Conservation (phyloP, 352 stramenopile genomes). For the Elongisporangium undulatum region DNA sequence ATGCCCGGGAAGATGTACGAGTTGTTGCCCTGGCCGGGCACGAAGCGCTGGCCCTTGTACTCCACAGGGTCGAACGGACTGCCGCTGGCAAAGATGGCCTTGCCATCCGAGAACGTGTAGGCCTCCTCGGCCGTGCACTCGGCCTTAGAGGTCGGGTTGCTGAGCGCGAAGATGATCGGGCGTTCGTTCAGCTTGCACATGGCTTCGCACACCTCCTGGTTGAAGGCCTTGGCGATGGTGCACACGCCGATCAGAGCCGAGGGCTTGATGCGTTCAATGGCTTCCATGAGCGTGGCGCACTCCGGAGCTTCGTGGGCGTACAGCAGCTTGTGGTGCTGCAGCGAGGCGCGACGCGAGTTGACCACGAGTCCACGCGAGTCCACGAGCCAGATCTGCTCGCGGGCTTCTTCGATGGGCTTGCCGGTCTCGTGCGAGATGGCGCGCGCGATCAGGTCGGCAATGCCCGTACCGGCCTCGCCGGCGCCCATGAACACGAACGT, state of each 20-base stretch:
- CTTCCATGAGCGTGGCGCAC: slow-evolving; percentile 60
- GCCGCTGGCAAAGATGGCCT: slow-evolving; percentile 95
- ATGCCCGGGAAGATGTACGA: slow-evolving; percentile 98
- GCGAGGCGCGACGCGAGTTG: slow-evolving; percentile 57
- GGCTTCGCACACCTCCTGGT: slow-evolving; percentile 76
- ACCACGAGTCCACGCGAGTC: slow-evolving; percentile 90
- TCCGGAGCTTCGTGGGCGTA: slow-evolving; percentile 81
- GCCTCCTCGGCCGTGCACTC: slow-evolving; percentile 97
- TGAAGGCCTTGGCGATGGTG: slow-evolving; percentile 91
- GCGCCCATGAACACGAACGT: slow-evolving; percentile 95
- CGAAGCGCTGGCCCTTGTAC: slow-evolving; percentile 81
- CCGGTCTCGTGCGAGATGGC: slow-evolving; percentile 88
- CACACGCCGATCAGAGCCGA: slow-evolving; percentile 95
- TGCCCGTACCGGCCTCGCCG: slow-evolving; percentile 93
- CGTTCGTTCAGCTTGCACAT: slow-evolving; percentile 86
- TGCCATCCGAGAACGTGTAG: slow-evolving; percentile 95
- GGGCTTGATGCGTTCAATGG: slow-evolving; percentile 86
- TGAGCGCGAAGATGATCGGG: slow-evolving; percentile 97
- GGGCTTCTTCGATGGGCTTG: slow-evolving; percentile 84
- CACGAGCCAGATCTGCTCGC: slow-evolving; percentile 90
- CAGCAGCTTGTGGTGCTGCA: slow-evolving; percentile 89
- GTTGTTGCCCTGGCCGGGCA: slow-evolving; percentile 93
- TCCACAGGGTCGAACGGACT: slow-evolving; percentile 94
- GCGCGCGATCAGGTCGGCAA: slow-evolving; percentile 91
- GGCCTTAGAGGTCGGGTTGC: slow-evolving; percentile 95